These are phyloP conservation scores for Tetracladium maxilliforme DNA, from an alignment of 2,329 filamentous ascomycete genomes.

Conservation along the genomic window DNA sequence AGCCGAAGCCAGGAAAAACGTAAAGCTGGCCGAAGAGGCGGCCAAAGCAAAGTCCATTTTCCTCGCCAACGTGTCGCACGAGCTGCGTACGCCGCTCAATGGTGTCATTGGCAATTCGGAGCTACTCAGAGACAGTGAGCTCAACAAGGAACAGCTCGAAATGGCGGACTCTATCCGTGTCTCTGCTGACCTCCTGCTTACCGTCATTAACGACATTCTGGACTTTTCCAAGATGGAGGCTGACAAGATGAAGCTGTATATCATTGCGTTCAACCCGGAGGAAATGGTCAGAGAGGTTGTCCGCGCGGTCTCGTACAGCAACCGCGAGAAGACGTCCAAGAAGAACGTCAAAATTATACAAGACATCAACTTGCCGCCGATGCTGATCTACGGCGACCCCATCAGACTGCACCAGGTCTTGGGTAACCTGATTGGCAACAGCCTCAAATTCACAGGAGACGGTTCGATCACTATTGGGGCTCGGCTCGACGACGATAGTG, in stretches of 20 bases:
- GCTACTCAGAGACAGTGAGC: conserved; percentile 59
- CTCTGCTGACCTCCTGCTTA: conserved; percentile 74
- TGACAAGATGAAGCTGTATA: conserved; percentile 70
- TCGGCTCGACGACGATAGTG: conserved; percentile 54
- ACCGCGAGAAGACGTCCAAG: conserved; percentile 45
- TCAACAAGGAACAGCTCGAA: conserved; percentile 65
- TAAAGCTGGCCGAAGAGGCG: conserved; percentile 70
- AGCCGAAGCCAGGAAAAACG: conserved; percentile 61
- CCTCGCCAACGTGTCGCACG: conserved; percentile 66
- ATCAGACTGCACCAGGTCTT: conserved; percentile 53
- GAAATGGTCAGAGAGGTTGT: conserved; percentile 54
- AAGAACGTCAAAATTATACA: conserved; percentile 49
- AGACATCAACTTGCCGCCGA: conserved; percentile 51
- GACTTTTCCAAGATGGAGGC: conserved; percentile 93
- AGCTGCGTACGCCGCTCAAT: conserved; percentile 69
- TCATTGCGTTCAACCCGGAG: conserved; percentile 51
- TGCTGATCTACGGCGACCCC: conserved; percentile 57
- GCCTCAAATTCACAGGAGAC: conserved; percentile 82
- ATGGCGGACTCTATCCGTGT: conserved; percentile 80
- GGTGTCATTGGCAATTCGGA: conserved; percentile 85
- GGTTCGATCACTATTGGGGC: conserved; percentile 78
- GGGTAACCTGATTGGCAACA: conserved; percentile 82
- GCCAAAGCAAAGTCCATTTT: conserved; percentile 76
- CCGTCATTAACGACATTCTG: conserved; percentile 90
- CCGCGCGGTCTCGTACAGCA: conserved; percentile 50